Percentiles rank a stretch among this genome's conserved stretches.
phyloP scores from a whole-genome alignment of 1,284 basidiomycete genomes.

The Sanguinoderma infundibulare region DNA sequence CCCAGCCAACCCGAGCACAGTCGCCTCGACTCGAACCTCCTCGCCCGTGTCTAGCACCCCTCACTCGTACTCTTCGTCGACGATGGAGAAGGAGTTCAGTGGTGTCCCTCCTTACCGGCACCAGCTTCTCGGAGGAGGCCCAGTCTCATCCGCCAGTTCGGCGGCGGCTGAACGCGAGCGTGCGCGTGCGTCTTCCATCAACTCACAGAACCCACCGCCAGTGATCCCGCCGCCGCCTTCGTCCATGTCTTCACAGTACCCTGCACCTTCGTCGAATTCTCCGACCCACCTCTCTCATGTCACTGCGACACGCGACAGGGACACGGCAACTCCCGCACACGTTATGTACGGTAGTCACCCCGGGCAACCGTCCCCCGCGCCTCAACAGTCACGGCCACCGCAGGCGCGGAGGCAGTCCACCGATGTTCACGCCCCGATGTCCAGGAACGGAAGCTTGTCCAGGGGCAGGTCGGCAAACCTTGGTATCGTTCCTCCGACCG shows the following conservation, averaged over 20 bases:
- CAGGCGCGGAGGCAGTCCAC: slow-evolving; percentile 20
- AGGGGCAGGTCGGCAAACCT: slow-evolving; percentile 18
- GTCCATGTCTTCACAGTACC: slow-evolving; percentile 17
- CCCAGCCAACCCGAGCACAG: slow-evolving; percentile 9
- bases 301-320: slow-evolving; percentile 16
- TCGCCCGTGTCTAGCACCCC: slow-evolving; percentile 22
- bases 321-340: slow-evolving; percentile 13
- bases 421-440: slow-evolving; percentile 9
- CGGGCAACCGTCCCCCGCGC: slow-evolving; percentile 4
- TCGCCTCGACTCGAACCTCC: slow-evolving; percentile 21
- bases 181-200: slow-evolving; percentile 25
- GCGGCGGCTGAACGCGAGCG: slow-evolving; percentile 25
- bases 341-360: slow-evolving; percentile 15
- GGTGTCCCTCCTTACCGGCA: slow-evolving; percentile 2
- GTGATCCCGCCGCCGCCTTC: slow-evolving; percentile 3
- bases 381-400: slow-evolving; percentile 9
- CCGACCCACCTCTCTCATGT: slow-evolving; percentile 14
- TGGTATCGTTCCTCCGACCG: slow-evolving; percentile 9
- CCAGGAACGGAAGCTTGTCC: slow-evolving; percentile 12
- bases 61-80: slow-evolving; percentile 10
- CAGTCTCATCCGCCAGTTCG: slow-evolving; percentile 15
- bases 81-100: slow-evolving; percentile 11
- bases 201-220: slow-evolving; percentile 17
- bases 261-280: slow-evolving; percentile 11
- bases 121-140: slow-evolving; percentile 7